Conservation (phyloP, 1,139 yeast species). For the Debaryomycetaceae sp. region DNA sequence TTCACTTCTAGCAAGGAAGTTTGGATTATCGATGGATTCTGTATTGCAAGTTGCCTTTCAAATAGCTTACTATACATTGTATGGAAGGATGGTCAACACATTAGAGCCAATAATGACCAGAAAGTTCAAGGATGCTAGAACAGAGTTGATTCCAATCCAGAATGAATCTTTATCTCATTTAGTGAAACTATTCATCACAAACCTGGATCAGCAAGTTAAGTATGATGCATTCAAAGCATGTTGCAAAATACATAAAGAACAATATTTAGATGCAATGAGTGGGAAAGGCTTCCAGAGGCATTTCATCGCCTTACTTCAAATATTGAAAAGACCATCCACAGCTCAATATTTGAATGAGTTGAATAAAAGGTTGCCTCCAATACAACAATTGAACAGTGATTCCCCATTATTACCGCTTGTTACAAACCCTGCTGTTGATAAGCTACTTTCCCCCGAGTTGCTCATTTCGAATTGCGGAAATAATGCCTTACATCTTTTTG, state of each 20-base stretch:
- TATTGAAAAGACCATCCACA: conserved; percentile 28
- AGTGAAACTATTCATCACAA: conserved; percentile 61
- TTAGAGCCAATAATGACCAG: conserved; percentile 75
- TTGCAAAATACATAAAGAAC: conserved; percentile 48
- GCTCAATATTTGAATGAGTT: conserved; percentile 41
- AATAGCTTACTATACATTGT: conserved; percentile 67
- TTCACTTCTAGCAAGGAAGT: conserved; percentile 45
- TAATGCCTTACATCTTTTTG: conserved; percentile 69
- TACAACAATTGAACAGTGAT: conserved; percentile 17
- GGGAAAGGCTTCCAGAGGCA: conserved; percentile 75
- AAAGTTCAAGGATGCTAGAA: conserved; percentile 61
- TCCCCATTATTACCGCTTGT: conserved; percentile 43
- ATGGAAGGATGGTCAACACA: conserved; percentile 65
- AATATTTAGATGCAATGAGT: conserved; percentile 48
- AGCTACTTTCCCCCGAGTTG: conserved; percentile 40
- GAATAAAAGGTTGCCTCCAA: conserved; percentile 30
- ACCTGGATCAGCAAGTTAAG: conserved; percentile 40
- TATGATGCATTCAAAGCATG: conserved; percentile 53
- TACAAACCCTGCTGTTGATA: conserved; percentile 54
- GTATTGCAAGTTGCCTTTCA: conserved; percentile 66
- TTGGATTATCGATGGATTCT: conserved; percentile 61
- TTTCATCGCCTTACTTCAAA: conserved; percentile 57
- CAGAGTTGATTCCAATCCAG: conserved; percentile 66
- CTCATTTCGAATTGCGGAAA: conserved; percentile 67
- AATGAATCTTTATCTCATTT: conserved; percentile 49